phyloP scores from a whole-genome alignment of 2,329 filamentous ascomycete genomes.

The Thelonectria olida region DNA sequence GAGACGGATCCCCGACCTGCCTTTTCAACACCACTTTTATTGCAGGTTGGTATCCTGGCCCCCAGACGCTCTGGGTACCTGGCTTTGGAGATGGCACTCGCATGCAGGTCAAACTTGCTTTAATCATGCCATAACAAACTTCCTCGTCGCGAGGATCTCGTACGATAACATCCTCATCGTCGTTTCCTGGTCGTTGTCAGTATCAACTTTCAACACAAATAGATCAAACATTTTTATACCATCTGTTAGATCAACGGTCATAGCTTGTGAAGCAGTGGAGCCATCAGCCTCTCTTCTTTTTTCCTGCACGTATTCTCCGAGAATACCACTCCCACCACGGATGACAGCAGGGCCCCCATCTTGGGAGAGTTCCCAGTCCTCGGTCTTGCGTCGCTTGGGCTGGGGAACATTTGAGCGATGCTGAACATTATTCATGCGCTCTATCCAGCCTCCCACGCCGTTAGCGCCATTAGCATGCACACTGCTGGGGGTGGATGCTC shows the following conservation, averaged over 20 bases:
- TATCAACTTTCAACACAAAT: background rate
- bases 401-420: slow-evolving; percentile 68
- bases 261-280: slow-evolving; percentile 42
- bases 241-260: slow-evolving; percentile 68
- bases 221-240: slow-evolving; percentile 46
- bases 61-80: slow-evolving; percentile 65
- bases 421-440: slow-evolving; percentile 79
- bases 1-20: slow-evolving; percentile 61
- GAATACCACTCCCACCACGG: slow-evolving; percentile 60
- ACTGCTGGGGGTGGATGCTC: slow-evolving; percentile 45
- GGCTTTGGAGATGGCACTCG: slow-evolving; percentile 76
- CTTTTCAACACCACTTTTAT: slow-evolving; percentile 78
- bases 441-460: slow-evolving; percentile 72
- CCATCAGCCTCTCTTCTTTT: slow-evolving; percentile 56
- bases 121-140: slow-evolving; percentile 83
- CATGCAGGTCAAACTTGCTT: slow-evolving; percentile 73
- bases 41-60: slow-evolving; percentile 71
- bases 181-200: slow-evolving; percentile 45
- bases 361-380: slow-evolving; percentile 55
- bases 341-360: slow-evolving; percentile 44
- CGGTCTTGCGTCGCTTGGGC: slow-evolving; percentile 72
- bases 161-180: slow-evolving; percentile 67
- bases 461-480: slow-evolving; percentile 34
- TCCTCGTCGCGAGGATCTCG: slow-evolving; percentile 72
- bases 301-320: slow-evolving; percentile 74